Conservation (phyloP, 2,329 filamentous ascomycete species). For the Ascomycota sp. region DNA sequence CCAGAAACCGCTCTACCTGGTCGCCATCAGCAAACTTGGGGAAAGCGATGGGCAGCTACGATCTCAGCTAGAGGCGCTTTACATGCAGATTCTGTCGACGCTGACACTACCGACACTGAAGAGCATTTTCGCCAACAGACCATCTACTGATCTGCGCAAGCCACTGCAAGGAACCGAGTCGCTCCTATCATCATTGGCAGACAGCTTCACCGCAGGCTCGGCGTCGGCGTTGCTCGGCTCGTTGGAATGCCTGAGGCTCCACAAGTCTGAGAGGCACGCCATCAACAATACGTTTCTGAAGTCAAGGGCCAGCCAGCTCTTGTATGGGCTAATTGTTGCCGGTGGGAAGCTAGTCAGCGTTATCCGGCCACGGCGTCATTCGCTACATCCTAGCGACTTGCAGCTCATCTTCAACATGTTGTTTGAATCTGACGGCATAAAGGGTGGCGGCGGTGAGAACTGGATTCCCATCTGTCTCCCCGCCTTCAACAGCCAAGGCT, state of each 20-base stretch:
- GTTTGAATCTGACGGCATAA: conserved; percentile 83
- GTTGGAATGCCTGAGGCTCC: conserved; percentile 78
- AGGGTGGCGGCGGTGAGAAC: conserved; percentile 77
- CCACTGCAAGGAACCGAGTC: conserved; percentile 83
- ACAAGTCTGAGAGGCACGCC: conserved; percentile 65
- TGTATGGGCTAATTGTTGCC: conserved; percentile 87
- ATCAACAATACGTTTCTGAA: conserved; percentile 83
- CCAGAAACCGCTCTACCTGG: conserved; percentile 75
- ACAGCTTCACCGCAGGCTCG: conserved; percentile 86
- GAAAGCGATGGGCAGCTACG: conserved; percentile 81
- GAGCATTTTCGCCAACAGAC: conserved; percentile 71
- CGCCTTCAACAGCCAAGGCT: conserved; percentile 91
- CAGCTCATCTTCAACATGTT: conserved; percentile 99
- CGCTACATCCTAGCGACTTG: conserved; percentile 82
- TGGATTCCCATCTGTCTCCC: conserved; percentile 95
- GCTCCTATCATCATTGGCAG: conserved; percentile 74
- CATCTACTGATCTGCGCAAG: conserved; percentile 81
- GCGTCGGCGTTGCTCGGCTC: conserved; percentile 75
- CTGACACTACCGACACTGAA: conserved; percentile 73
- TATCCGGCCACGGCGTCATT: conserved; percentile 82
- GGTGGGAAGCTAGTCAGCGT: conserved; percentile 88
- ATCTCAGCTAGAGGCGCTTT: conserved; percentile 75
- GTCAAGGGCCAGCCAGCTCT: conserved; percentile 51
- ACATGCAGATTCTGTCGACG: conserved; percentile 96
- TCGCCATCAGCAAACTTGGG: conserved; percentile 79